phyloP scores from a whole-genome alignment of 2,329 filamentous ascomycete genomes.

The Fusarium nodosum region DNA sequence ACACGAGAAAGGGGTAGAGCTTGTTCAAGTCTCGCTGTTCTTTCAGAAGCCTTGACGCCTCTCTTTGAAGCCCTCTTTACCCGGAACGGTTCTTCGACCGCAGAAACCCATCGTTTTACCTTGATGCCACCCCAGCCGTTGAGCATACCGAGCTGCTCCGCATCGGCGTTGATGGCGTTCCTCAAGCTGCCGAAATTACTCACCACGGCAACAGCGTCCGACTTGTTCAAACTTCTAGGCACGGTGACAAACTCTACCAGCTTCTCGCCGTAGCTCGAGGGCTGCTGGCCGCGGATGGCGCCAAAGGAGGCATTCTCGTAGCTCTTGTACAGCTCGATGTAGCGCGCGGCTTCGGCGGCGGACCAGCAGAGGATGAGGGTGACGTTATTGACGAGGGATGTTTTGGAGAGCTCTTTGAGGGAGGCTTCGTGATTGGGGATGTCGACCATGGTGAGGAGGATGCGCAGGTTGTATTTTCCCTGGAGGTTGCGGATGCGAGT shows the following conservation, averaged over 20 bases:
- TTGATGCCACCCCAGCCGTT: constrained; percentile 97
- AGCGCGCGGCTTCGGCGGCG: constrained; percentile 91
- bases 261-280: constrained; percentile 85
- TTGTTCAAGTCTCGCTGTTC: constrained; percentile 53
- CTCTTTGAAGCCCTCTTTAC: constrained; percentile 76
- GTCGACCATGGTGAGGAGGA: constrained; percentile 92
- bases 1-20: constrained; percentile 58
- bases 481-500: constrained; percentile 87
- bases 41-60: constrained; percentile 47
- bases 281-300: constrained; percentile 87
- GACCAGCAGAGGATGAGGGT: constrained; percentile 96
- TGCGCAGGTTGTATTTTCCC: constrained; percentile 86
- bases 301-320: constrained; percentile 87
- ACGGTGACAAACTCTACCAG: constrained; percentile 94
- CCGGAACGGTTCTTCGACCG: constrained; percentile 87
- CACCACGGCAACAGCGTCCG: constrained; percentile 90
- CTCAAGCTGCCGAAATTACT: constrained; percentile 91
- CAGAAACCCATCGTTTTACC: constrained; percentile 85
- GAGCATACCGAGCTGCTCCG: constrained; percentile 87
- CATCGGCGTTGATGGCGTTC: constrained; percentile 86
- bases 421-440: constrained; percentile 94
- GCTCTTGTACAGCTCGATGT: constrained; percentile 94
- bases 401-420: constrained; percentile 91
- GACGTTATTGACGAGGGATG: constrained; percentile 90
- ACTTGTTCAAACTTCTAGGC: constrained; percentile 91